phyloP scores from a whole-genome alignment of 75 land plant genomes.

The Pinus tabuliformis region DNA sequence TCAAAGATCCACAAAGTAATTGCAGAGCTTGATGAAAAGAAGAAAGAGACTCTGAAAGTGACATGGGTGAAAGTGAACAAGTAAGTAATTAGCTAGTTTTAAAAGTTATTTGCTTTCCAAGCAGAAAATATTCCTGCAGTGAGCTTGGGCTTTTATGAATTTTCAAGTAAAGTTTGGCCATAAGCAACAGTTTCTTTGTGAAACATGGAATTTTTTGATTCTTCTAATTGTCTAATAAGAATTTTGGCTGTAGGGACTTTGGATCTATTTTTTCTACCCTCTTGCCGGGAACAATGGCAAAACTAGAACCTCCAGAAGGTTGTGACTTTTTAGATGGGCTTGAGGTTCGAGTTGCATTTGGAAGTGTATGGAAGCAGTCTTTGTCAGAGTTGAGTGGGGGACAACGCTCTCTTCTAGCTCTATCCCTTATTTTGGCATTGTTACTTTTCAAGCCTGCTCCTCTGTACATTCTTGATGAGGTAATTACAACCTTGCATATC shows the following conservation, averaged over 20 bases:
- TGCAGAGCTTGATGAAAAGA: constrained; percentile 95
- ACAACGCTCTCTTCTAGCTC: constrained; percentile 92
- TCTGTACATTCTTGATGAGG: constrained; percentile 97
- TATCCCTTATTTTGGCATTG: constrained; percentile 93
- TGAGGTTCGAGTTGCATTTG: constrained; percentile 97
- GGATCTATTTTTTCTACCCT: constrained; percentile 96
- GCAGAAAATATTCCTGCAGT: neutral
- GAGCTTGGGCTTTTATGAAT: neutral
- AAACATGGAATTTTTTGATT: no score
- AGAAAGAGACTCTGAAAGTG: constrained; percentile 81
- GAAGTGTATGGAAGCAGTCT: constrained; percentile 99
- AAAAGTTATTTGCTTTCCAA: neutral
- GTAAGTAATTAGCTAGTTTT: constrained; percentile 32
- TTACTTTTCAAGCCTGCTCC: constrained; percentile 98
- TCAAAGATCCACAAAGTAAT: constrained; percentile 87
- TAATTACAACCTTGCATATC: constrained; percentile 12
- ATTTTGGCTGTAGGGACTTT: constrained; percentile 67
- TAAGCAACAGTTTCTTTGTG: neutral
- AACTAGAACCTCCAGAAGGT: constrained; percentile 98
- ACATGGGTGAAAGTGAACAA: constrained; percentile 97
- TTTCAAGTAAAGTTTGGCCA: neutral
- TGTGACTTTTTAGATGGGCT: constrained; percentile 88
- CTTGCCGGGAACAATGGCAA: constrained; percentile 93
- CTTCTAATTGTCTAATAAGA: neutral
- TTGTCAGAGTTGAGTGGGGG: constrained; percentile 99